Percentiles rank a stretch among this genome's conserved stretches.
Conservation (phyloP, 1,284 basidiomycete species). For the Papiliotrema laurentii region DNA sequence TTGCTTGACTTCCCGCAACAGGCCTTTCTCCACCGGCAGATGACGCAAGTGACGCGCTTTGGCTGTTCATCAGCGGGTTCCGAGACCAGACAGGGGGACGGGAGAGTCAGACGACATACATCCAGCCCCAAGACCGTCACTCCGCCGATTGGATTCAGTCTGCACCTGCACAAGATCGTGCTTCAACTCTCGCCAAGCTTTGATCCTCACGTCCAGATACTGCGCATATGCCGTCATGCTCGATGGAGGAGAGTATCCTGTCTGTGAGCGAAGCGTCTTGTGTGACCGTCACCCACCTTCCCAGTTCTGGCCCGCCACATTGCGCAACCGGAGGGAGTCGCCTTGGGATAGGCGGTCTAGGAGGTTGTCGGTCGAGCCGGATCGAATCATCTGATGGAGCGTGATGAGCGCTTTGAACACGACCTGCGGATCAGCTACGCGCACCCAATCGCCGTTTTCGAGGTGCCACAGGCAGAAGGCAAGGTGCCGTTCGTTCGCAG, state of each 20-base stretch:
- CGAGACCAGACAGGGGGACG: background rate
- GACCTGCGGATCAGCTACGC: constrained; percentile 58
- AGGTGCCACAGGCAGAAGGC: too few species aligned
- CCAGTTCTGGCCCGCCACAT: constrained; percentile 61
- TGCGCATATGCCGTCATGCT: constrained; percentile 82
- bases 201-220: constrained; percentile 86
- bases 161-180: constrained; percentile 91
- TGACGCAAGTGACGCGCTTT: constrained; percentile 69
- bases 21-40: constrained; percentile 92
- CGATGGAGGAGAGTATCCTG: constrained; percentile 78
- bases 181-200: constrained; percentile 82
- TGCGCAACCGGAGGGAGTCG: constrained; percentile 72
- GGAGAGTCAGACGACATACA: constrained; percentile 23
- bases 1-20: constrained; percentile 84
- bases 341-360: constrained; percentile 73
- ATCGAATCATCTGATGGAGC: constrained; percentile 90
- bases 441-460: too few species aligned
- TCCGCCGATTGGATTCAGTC: constrained; percentile 74
- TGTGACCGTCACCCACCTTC: constrained; percentile 18
- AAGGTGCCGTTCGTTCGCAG: too few species aligned
- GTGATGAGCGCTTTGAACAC: constrained; percentile 96
- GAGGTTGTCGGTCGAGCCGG: constrained; percentile 87
- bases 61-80: constrained; percentile 12
- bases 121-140: constrained; percentile 39
- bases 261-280: too few species aligned